Base-by-base conservation (phyloP, 2,329 filamentous ascomycete species). In the Xylariomycetidae sp. region DNA sequence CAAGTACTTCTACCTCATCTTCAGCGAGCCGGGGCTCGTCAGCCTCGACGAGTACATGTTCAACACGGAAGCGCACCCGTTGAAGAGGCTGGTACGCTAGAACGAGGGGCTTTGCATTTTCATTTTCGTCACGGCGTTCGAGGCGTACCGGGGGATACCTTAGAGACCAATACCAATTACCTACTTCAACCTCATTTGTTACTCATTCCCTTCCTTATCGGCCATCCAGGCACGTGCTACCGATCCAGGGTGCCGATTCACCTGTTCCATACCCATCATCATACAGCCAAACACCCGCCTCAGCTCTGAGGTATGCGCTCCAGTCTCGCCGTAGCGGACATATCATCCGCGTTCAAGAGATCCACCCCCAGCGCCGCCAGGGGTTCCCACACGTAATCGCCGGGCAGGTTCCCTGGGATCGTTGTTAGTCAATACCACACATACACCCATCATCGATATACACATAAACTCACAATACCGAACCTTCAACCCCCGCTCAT, bases 1-100 rank as follows among this genome's bases (percentile, higher is more conserved):
- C 32, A 82, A 82, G 54, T 82, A 82, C 53, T 79, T 79, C 44
- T 82, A 76, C 40, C 57, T 82, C 35, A 65, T 79, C 8, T 82
- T 80, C 49, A 65, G 65, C 20, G 74, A 79, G 24, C 75, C 74
- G 38, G 63, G 70, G 37, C 53, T 76, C 18, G 59, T 79, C 12
- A 76, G 68, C 47, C 55, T 82, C 44, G 77, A 82, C 54, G 63
- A 74, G 37, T 79, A 72, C 68, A 74, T 79, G 34, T 56, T 79
- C 30, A 74, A 74, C 45, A 74, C 72, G 2, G 71, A 74, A 55
- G 71, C 69, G 14, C 72, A 75, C 45, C 70, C 72, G 25, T 49
- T 74, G 26, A 29, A 29, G 12, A 13, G 26, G 13, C n/a, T 15
- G 26, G 13, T 29, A 16, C 26, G 24, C 12, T 25, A 12, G 15